phyloP scores from a whole-genome alignment of 208 protist species.

The Crithidia sp. region DNA sequence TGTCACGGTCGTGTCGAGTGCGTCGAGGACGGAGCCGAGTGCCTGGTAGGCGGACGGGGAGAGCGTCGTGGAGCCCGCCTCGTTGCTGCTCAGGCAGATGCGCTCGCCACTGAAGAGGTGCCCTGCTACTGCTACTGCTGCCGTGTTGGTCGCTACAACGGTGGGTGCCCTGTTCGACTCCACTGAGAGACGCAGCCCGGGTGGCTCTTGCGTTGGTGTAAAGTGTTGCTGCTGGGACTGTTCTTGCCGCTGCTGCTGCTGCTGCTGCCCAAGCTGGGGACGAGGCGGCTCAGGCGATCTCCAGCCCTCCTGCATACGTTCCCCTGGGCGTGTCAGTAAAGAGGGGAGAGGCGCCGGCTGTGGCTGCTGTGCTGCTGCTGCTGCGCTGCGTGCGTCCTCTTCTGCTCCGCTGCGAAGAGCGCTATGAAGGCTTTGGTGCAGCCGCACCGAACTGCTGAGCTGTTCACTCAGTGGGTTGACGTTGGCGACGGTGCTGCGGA shows the following conservation, averaged over 20 bases:
- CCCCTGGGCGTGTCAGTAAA: too few relatives aligned
- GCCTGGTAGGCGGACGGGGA: constrained; percentile 8
- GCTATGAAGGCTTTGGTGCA: background rate
- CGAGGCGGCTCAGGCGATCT: background rate
- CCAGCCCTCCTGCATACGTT: too few relatives aligned
- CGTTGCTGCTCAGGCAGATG: background rate
- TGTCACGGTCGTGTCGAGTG: background rate
- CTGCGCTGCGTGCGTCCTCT: background rate
- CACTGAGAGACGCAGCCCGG: constrained; percentile 8
- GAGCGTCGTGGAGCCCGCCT: constrained; percentile 2
- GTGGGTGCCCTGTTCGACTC: constrained; percentile 7
- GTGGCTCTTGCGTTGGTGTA: background rate
- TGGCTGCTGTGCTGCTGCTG: background rate
- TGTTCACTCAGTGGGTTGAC: background rate
- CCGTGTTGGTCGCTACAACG: background rate
- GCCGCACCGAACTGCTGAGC: constrained; percentile 1
- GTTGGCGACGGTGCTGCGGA: constrained; percentile 12
- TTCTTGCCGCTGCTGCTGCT: constrained; percentile 3
- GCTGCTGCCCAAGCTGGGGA: background rate
- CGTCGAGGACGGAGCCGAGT: constrained; percentile 1
- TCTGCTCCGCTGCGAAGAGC: background rate
- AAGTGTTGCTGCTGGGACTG: background rate
- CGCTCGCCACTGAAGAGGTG: background rate
- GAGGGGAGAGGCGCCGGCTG: too few relatives aligned
- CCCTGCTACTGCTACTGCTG: background rate